Evolutionary conservation across 2,329 filamentous ascomycete species (phyloP), one percentile per base, ranked within the genome.

Genomic region (Magnaporthales sp.): DNA sequence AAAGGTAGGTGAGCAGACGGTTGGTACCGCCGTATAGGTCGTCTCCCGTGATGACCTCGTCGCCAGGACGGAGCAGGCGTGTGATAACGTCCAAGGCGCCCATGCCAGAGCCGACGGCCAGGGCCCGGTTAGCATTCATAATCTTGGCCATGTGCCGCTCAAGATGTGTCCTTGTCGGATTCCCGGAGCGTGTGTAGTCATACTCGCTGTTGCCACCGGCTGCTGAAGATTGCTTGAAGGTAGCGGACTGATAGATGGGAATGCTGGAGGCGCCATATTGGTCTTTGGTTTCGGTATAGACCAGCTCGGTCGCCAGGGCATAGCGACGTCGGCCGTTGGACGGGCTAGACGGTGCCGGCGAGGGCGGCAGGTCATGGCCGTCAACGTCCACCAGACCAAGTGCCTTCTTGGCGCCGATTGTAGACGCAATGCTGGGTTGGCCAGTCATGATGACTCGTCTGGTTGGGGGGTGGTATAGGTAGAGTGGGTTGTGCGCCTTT

Each of bases 121-220:
- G 86, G 10, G 92, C 92, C 67, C 96, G 91, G 73, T 89, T 88
- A 62, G 95, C 95, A 72, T 92, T 93, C 96, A 99, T 99, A 77
- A 99, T 96, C 86, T 99, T 99, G 74, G 96, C 95, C 73, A 99
- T 83, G 78, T 99, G 95, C 68, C 94, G 89, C 81, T 99, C 95
- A 69, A 99, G 87, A 75, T 99, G 95, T 38, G 94, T 96, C 70
- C 95, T 88, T 67, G 95, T 99, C 22, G 95, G 95, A 77, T 99
- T 99, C 67, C 95, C 95, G 46, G 93, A 98, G 69, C 96, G 91
- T 68, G 95, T 98, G 82, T 99, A 99, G 81, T 99, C 95, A 79
- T 98, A 99, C 78, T 98, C 93, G 63, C 32, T 54, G 74, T 86
- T 91, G 68, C 92, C 92, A 68, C 91, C 92, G 62, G 80, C 84